Evolutionary conservation across 768 basidiomycete species (phyloP).

Genomic region (Suillus sp.): DNA sequence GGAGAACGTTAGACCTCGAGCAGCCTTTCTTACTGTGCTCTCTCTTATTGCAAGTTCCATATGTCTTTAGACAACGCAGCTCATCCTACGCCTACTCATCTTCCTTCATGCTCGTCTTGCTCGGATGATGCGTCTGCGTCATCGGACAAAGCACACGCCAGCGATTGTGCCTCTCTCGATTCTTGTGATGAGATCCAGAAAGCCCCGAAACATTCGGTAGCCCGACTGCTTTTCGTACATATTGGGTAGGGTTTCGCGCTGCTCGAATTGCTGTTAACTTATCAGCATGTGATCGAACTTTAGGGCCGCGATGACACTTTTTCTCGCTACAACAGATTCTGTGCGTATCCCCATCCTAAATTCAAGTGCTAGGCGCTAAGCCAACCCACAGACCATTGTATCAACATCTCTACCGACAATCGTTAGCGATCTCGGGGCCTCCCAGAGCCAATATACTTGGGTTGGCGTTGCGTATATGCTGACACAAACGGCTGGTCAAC

Average conservation of each 20-base stretch:
- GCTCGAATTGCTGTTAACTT: slow-evolving; percentile 18
- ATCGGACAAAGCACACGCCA: slow-evolving; percentile 17
- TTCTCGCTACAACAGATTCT: slow-evolving; percentile 85
- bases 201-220: slow-evolving; percentile 45
- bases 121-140: slow-evolving; percentile 24
- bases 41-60: slow-evolving; percentile 1
- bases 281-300: slow-evolving; percentile 5
- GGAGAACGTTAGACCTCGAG: slow-evolving; percentile 11
- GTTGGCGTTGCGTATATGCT: slow-evolving; percentile 84
- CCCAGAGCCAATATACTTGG: slow-evolving; percentile 80
- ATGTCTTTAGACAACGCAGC: slow-evolving; percentile 1
- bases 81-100: neutral
- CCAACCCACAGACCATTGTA: slow-evolving; percentile 56
- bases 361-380: slow-evolving; percentile 14
- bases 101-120: slow-evolving; percentile 15
- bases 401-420: slow-evolving; percentile 87
- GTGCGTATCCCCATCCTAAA: slow-evolving; percentile 43
- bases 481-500: slow-evolving; percentile 84
- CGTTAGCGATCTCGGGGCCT: slow-evolving; percentile 64
- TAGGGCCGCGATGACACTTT: slow-evolving; percentile 78
- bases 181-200: slow-evolving; percentile 23
- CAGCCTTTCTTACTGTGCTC: slow-evolving; percentile 6
- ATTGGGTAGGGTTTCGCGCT: slow-evolving; percentile 53
- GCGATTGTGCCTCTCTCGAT: slow-evolving; percentile 28
- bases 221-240: slow-evolving; percentile 63